phyloP scores from a whole-genome alignment of 2,329 filamentous ascomycete species.

The Sphaerulina vaccinii region DNA sequence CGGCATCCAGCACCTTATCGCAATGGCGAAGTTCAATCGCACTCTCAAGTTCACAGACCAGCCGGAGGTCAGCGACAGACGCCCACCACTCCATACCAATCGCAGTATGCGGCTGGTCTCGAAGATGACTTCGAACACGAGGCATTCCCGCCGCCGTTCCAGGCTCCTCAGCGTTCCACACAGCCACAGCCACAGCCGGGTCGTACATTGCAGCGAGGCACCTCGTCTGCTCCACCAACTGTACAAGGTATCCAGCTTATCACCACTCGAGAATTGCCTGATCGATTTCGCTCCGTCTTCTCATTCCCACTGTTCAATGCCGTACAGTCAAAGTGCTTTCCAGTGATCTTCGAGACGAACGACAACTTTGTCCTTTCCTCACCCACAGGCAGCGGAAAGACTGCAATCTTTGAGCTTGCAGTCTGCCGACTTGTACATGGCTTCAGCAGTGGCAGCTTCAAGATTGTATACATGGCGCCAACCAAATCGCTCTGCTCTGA shows the following conservation, averaged over 20 bases:
- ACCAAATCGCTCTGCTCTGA: conserved; percentile 82
- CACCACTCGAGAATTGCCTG: conserved; percentile 61
- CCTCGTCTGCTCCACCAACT: conserved; percentile 35
- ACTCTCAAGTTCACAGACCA: not conserved
- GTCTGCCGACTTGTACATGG: conserved; percentile 68
- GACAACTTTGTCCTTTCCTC: conserved; percentile 79
- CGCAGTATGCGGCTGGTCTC: not conserved
- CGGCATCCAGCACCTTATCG: conserved; percentile 12
- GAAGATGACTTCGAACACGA: not conserved
- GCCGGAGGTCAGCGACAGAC: not conserved
- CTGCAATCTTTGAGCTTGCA: conserved; percentile 75
- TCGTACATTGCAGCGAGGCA: not conserved
- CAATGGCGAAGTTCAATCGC: not conserved
- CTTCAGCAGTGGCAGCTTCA: conserved; percentile 62
- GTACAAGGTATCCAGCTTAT: conserved; percentile 62
- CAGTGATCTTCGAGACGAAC: conserved; percentile 62
- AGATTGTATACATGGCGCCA: conserved; percentile 81
- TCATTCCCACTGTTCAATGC: conserved; percentile 76
- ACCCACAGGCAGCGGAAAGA: conserved; percentile 84
- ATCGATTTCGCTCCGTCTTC: conserved; percentile 68
- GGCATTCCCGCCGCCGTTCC: not conserved
- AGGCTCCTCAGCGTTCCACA: not conserved
- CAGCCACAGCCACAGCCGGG: not conserved
- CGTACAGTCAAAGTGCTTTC: conserved; percentile 77
- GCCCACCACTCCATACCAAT: not conserved